phyloP scores from a whole-genome alignment of 768 basidiomycete genomes.

The Pulveroboletus sp. region DNA sequence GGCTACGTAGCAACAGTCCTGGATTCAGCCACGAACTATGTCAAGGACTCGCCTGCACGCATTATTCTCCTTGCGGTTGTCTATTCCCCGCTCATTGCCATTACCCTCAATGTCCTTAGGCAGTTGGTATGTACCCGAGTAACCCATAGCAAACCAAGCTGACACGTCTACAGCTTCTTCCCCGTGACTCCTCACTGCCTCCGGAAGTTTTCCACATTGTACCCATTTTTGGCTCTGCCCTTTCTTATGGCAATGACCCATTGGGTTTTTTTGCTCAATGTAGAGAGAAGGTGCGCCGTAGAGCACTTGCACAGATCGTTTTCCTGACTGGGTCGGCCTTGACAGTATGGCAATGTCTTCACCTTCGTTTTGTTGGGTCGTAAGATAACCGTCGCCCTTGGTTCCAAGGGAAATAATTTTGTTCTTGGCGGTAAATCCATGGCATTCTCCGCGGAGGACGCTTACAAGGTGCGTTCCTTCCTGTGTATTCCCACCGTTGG shows the following conservation, averaged over 20 bases:
- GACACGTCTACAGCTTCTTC: constrained; percentile 49
- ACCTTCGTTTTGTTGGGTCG: constrained; percentile 90
- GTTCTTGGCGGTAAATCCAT: constrained; percentile 90
- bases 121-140: constrained; percentile 59
- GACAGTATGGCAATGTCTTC: constrained; percentile 93
- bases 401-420: constrained; percentile 90
- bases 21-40: constrained; percentile 15
- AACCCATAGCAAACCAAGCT: not conserved
- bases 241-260: constrained; percentile 89
- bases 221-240: constrained; percentile 86
- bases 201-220: constrained; percentile 93
- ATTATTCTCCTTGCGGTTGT: constrained; percentile 44
- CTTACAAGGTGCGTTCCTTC: constrained; percentile 67
- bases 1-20: constrained; percentile 26
- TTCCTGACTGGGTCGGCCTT: not conserved
- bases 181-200: constrained; percentile 67
- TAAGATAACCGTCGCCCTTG: constrained; percentile 85
- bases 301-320: not conserved
- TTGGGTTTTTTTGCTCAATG: constrained; percentile 80
- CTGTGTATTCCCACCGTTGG: not conserved
- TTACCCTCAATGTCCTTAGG: constrained; percentile 69
- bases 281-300: constrained; percentile 65
- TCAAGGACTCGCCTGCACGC: constrained; percentile 24
- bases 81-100: constrained; percentile 62
- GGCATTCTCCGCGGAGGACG: constrained; percentile 92